Percentiles rank a stretch among this genome's conserved stretches.
Conservation (phyloP, 257 asterid species). For the Avicennia marina region DNA sequence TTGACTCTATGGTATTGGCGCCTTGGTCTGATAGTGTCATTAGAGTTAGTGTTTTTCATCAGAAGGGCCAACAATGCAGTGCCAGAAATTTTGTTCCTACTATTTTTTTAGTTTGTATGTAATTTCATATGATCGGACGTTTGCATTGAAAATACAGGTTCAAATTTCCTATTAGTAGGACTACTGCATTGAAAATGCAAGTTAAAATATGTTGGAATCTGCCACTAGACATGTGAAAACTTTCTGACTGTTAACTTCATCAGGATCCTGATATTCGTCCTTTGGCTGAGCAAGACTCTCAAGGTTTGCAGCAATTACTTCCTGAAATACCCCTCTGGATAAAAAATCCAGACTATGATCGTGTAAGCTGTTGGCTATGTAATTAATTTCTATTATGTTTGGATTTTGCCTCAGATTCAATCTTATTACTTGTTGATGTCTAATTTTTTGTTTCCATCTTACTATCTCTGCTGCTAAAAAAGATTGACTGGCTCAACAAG, state of each 20-base stretch:
- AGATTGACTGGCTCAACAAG: conserved; percentile 81
- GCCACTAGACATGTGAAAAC: background rate
- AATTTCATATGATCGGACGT: conserved; percentile 7
- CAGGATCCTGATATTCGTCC: conserved; percentile 87
- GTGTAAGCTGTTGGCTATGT: conserved; percentile 50
- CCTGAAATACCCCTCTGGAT: conserved; percentile 95
- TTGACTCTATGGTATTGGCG: too few relatives aligned
- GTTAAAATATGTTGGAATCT: conserved; percentile 15
- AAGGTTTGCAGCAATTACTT: conserved; percentile 60
- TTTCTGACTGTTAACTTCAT: conserved; percentile 20
- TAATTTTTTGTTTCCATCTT: conserved; percentile 1
- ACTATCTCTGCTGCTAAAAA: conserved; percentile 3
- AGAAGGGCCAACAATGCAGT: too few relatives aligned
- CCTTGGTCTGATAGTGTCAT: too few relatives aligned
- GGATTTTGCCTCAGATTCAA: background rate
- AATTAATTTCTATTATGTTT: conserved; percentile 5
- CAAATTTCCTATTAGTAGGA: conserved; percentile 13
- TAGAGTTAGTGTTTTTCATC: too few relatives aligned
- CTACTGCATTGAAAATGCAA: background rate
- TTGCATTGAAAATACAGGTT: background rate
- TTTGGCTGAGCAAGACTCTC: conserved; percentile 69
- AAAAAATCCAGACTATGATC: conserved; percentile 90
- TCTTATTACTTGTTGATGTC: background rate
- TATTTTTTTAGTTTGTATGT: background rate
- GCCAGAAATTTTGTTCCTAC: too few relatives aligned